phyloP scores from a whole-genome alignment of 139 green algal species.

The Tetraselmis striata region DNA sequence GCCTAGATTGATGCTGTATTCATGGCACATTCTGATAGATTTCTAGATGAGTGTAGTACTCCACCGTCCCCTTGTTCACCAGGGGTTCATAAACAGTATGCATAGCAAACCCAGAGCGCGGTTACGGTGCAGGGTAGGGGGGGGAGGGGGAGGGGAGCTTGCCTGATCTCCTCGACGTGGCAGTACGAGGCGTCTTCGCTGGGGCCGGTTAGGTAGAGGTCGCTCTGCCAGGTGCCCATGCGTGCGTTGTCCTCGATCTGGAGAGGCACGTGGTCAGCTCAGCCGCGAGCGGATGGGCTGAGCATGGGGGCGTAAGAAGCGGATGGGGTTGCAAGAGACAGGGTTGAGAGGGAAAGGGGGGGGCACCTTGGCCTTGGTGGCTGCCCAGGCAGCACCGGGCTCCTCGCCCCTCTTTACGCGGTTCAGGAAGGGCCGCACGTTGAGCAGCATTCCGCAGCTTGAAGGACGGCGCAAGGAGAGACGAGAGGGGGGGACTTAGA shows the following conservation, averaged over 20 bases:
- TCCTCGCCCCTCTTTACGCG: conserved; percentile 47
- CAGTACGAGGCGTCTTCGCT: conserved; percentile 34
- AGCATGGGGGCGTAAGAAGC: too few relatives aligned
- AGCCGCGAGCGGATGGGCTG: too few relatives aligned
- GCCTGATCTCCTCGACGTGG: conserved; percentile 51
- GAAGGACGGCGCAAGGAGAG: conserved; percentile 8
- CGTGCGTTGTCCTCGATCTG: conserved; percentile 35
- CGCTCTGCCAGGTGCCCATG: conserved; percentile 48
- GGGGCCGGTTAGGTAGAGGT: conserved; percentile 40
- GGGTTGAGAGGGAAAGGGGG: not conserved
- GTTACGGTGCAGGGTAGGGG: too few relatives aligned
- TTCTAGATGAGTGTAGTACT: too few relatives aligned
- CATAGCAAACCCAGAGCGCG: too few relatives aligned
- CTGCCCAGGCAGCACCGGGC: conserved; percentile 40
- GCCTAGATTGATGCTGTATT: too few relatives aligned
- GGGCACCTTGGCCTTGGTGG: conserved; percentile 11
- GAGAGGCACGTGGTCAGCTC: not conserved
- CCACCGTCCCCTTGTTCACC: too few relatives aligned
- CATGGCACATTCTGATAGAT: too few relatives aligned
- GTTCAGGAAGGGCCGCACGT: conserved; percentile 65
- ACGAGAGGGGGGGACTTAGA: not conserved
- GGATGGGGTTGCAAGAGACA: too few relatives aligned
- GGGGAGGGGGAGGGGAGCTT: too few relatives aligned
- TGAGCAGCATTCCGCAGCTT: conserved; percentile 62
- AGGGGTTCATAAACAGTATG: too few relatives aligned